A percentile compares a stretch with the other conserved stretches of the same genome.
These are phyloP conservation scores for Talaromyces adpressus DNA, from an alignment of 495 filamentous ascomycete species.

Conservation along the genomic window DNA sequence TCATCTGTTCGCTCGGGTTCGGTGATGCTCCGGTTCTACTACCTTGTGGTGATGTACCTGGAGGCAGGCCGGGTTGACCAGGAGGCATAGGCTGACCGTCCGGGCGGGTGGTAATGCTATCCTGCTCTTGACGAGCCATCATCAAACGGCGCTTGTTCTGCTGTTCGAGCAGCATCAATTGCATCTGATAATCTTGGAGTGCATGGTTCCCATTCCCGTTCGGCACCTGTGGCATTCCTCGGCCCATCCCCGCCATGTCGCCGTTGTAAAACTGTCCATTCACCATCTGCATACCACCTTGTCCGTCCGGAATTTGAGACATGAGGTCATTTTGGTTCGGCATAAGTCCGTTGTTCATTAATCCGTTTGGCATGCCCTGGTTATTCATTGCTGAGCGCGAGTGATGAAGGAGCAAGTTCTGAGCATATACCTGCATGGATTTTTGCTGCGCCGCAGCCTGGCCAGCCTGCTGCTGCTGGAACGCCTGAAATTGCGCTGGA, in stretches of 20 bases:
- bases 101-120: constrained; percentile 53
- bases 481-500: constrained; percentile 69
- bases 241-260: constrained; percentile 44
- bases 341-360: constrained; percentile 50
- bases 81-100: constrained; percentile 54
- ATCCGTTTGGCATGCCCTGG: constrained; percentile 68
- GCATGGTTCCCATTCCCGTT: constrained; percentile 91
- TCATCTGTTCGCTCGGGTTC: constrained; percentile 83
- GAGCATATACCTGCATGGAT: constrained; percentile 78
- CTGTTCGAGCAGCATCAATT: constrained; percentile 96
- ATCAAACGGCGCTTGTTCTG: constrained; percentile 96
- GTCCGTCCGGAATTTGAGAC: constrained; percentile 58
- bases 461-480: constrained; percentile 42
- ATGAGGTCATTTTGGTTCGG: constrained; percentile 75
- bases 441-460: constrained; percentile 62
- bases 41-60: constrained; percentile 76
- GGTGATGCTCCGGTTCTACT: constrained; percentile 79
- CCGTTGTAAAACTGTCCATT: constrained; percentile 60
- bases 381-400: constrained; percentile 51
- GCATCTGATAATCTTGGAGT: constrained; percentile 98
- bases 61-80: constrained; percentile 46
- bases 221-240: constrained; percentile 40
- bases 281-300: constrained; percentile 42
- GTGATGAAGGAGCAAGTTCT: constrained; percentile 74
- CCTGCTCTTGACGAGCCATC: constrained; percentile 96